Base-by-base conservation (phyloP, 768 basidiomycete species). In the Cantharellus anzutake region DNA sequence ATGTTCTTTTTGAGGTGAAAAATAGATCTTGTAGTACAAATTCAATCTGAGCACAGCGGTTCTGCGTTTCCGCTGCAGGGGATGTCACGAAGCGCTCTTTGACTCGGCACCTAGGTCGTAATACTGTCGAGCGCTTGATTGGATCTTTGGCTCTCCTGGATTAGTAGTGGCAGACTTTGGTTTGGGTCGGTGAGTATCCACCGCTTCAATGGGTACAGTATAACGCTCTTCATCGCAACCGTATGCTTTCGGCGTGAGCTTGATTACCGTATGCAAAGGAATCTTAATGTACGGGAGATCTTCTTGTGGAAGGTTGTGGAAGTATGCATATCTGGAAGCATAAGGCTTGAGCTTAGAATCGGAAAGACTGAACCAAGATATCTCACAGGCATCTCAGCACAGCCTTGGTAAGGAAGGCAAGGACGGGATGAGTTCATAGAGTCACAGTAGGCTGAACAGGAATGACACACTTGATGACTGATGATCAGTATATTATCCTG, bases 241-340 rank as follows among this genome's bases (percentile, higher is more conserved):
- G 69, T 98, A 99, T 1, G 96, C 96, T 68, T 89, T 92, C 5
- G 96, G 96, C 0, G 94, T 98, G 52, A 99, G 77, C 72, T 98
- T 98, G 70, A 99, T 96, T 42, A 99, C 85, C 0, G 94, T 99
- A 68, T 99, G 96, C 60, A 94, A 71, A 0, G 92, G 92, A 52
- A 97, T 92, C 73, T 93, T 94, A 75, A 98, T 88, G 69, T 99
- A 99, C 1, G 96, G 96, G 41, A 99, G 76, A 67, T 98, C 92
- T 34, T 78, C 87, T 70, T 96, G 96, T 0, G 87, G 80, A 34
- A 94, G 73, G 65, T 93, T 79, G 69, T 90, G 86, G 74, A 98
- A 98, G 73, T 99, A 99, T 16, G 94, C 94, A 67, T 99, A 98
- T 68, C 88, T 92, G 67, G 29, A 37, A 7, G 37, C 41, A 29